phyloP scores from a whole-genome alignment of 2,329 filamentous ascomycete species.

The Aspergillus sp. region DNA sequence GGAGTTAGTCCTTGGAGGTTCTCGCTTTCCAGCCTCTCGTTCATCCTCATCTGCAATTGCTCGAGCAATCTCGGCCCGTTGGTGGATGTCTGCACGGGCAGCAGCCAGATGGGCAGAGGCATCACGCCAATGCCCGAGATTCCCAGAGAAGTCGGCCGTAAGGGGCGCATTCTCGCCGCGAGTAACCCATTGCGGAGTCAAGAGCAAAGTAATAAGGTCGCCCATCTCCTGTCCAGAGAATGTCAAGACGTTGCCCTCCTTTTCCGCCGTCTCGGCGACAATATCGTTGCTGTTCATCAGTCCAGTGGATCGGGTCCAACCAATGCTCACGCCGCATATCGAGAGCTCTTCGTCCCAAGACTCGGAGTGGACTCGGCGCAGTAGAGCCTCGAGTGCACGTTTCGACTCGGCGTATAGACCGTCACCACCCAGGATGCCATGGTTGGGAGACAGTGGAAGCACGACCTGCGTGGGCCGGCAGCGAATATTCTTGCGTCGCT shows the following conservation, averaged over 20 bases:
- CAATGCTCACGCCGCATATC: constrained; percentile 2
- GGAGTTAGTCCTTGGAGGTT: neutral
- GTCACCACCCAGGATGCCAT: constrained; percentile 2
- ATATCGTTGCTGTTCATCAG: constrained; percentile 2
- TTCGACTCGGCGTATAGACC: constrained; percentile 10
- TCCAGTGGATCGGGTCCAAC: constrained; percentile 5
- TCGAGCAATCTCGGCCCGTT: neutral
- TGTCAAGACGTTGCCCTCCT: neutral
- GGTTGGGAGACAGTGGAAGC: constrained; percentile 5
- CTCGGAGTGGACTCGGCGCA: constrained; percentile 1
- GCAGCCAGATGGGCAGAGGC: neutral
- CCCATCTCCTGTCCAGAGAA: constrained; percentile 5
- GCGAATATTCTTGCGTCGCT: neutral
- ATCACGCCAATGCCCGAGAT: neutral
- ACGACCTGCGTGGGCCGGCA: constrained; percentile 1
- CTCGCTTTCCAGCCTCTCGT: neutral
- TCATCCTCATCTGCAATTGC: neutral
- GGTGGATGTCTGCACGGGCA: neutral
- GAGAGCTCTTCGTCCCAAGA: neutral
- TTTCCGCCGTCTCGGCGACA: constrained; percentile 1
- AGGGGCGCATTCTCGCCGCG: neutral
- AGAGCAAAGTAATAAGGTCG: neutral
- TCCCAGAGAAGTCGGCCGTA: neutral
- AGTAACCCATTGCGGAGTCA: neutral
- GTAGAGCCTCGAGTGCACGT: neutral